Evolutionary conservation across 2,329 filamentous ascomycete genomes (phyloP).

Genomic region (Thielaviopsis cerberus): DNA sequence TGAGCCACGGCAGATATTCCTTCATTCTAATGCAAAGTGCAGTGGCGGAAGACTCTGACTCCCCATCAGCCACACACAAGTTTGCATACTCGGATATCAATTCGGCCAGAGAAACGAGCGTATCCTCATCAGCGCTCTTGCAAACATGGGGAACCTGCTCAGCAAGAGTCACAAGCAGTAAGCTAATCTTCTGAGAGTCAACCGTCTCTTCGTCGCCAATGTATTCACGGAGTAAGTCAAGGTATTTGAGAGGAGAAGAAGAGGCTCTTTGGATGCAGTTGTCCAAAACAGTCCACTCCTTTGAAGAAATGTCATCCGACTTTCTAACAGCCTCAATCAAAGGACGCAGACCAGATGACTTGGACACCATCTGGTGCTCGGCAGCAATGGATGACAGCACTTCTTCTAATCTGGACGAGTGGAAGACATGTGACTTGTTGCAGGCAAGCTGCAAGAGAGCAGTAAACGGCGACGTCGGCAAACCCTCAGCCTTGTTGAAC

Average conservation of each 20-base stretch:
- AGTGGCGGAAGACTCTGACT: slow-evolving; percentile 19
- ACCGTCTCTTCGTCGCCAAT: slow-evolving; percentile 17
- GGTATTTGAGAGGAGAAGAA: slow-evolving; percentile 62
- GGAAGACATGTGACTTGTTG: slow-evolving; percentile 8
- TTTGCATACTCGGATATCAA: slow-evolving; percentile 42
- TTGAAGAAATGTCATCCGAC: slow-evolving; percentile 18
- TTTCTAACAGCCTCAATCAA: slow-evolving; percentile 9
- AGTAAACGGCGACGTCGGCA: slow-evolving; percentile 52
- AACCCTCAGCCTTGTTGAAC: slow-evolving; percentile 57
- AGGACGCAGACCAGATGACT: slow-evolving; percentile 6
- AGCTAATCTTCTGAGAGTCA: slow-evolving; percentile 24
- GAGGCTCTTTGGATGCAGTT: slow-evolving; percentile 64
- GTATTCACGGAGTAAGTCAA: slow-evolving; percentile 45
- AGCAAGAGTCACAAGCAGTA: slow-evolving; percentile 48
- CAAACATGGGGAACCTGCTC: slow-evolving; percentile 63
- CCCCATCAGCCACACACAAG: slow-evolving; percentile 31
- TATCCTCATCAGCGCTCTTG: slow-evolving; percentile 27
- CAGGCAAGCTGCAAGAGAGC: slow-evolving; percentile 38
- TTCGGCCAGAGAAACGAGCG: slow-evolving; percentile 29
- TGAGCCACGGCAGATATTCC: slow-evolving; percentile 16
- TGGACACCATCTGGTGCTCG: slow-evolving; percentile 10
- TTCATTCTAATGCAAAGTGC: slow-evolving; percentile 18
- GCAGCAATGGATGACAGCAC: slow-evolving; percentile 6
- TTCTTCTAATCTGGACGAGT: slow-evolving; percentile 8
- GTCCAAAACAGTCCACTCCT: slow-evolving; percentile 56